Evolutionary conservation across 257 asterid species (phyloP).

Genomic region (Oldenlandia corymbosa): DNA sequence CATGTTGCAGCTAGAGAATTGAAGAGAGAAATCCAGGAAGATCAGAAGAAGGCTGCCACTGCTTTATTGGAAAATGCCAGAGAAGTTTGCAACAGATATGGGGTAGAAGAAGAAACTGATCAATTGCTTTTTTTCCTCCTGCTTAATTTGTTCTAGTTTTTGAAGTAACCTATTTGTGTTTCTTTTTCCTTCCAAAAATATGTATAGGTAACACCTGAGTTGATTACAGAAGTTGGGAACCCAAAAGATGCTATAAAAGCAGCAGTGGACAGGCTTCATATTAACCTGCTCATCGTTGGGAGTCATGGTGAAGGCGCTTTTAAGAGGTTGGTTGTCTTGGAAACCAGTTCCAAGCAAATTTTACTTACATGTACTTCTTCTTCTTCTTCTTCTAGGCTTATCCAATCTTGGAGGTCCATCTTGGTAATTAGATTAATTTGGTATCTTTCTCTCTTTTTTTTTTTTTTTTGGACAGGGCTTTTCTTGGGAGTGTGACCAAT

Average conservation of each 20-base stretch:
- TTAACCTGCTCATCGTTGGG: slow-evolving; percentile 42
- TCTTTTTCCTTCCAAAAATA: not conserved
- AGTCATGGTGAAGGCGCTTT: slow-evolving; percentile 39
- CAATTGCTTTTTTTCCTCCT: not conserved
- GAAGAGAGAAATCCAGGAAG: slow-evolving; percentile 29
- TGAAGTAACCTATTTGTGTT: too few species aligned
- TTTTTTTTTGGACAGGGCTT: slow-evolving; percentile 3
- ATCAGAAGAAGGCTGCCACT: slow-evolving; percentile 30
- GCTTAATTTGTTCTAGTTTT: not conserved
- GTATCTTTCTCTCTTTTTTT: too few species aligned
- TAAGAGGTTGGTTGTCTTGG: slow-evolving; percentile 28
- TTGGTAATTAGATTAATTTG: too few species aligned
- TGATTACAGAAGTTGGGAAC: slow-evolving; percentile 42
- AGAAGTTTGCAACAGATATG: slow-evolving; percentile 33
- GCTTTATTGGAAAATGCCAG: slow-evolving; percentile 44
- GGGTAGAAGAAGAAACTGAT: slow-evolving; percentile 23
- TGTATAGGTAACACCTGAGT: slow-evolving; percentile 38
- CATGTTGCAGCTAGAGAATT: slow-evolving; percentile 40
- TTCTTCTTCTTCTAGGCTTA: too few species aligned
- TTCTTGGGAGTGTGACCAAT: slow-evolving; percentile 26
- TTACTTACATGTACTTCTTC: too few species aligned
- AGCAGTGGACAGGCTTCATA: slow-evolving; percentile 33
- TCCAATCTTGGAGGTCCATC: too few species aligned
- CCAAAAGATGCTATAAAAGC: slow-evolving; percentile 40
- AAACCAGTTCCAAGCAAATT: not conserved